Evolutionary conservation across 306 rosid species (phyloP), one percentile per base, ranked within the genome.

Genomic region (Sindora glabra): DNA sequence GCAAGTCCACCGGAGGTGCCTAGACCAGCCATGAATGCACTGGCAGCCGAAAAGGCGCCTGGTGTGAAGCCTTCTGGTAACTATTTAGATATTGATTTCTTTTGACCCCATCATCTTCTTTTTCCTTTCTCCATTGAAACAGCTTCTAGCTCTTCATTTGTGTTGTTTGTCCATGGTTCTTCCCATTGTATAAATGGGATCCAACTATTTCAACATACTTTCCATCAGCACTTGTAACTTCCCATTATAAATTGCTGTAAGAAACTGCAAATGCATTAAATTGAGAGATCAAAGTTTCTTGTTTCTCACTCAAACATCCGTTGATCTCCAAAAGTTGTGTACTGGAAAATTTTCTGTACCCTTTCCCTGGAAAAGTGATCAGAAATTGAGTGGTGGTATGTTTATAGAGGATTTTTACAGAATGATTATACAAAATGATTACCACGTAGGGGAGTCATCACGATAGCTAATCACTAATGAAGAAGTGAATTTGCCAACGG

Each of bases 81-180:
- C 62, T 91, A 91, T 85, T 80, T 88, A 71, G 96, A 91, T 79
- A 81, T 91, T 46, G 98, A 88, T 79, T 88, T 88, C 96, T 91
- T 87, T 76, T 91, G 78, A 87, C 65, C 74, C 56, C 55, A 34
- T 26, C 56, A 50, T 61, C 25, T n/a, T n/a, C n/a, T 51, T 15
- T 69, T 71, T n/a, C n/a, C n/a, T n/a, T 65, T 68, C 58, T 47
- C 3, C 52, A 52, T 27, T 57, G 78, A 64, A 67, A 68, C 64
- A 40, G 63, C 48, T 66, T 63, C 69, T 75, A 29, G 5, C 8
- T 66, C 77, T 79, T 40, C n/a, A n/a, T 72, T 74, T 69, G 58
- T 85, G 56, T 65, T 67, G 79, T 75, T n/a, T n/a, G 38, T 44
- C 65, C 27, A 64, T 68, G 75, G 77, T 74, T 82, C 60, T 74